Evolutionary conservation across 805 yeast genomes (phyloP).

Genomic region (Barnettozyma populi): DNA sequence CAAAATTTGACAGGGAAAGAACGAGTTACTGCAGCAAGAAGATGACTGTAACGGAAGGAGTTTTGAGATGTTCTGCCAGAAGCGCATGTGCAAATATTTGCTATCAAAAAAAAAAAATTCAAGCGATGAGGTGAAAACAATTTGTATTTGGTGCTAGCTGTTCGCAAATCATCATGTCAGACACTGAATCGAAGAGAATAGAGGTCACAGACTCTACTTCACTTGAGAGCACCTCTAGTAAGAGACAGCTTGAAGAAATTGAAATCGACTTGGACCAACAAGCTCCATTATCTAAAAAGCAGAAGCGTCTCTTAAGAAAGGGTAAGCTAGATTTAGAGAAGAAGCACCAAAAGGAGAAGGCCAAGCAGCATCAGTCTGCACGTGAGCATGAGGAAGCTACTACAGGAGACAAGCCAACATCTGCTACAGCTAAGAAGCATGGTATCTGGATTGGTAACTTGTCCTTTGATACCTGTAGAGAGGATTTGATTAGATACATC

Average conservation of each 20-base stretch:
- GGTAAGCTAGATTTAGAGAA: slow-evolving; percentile 62
- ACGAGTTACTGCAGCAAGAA: too few relatives aligned
- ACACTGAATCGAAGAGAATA: background rate
- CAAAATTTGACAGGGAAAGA: too few relatives aligned
- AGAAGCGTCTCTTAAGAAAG: slow-evolving; percentile 77
- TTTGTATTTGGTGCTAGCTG: background rate
- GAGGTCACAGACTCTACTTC: background rate
- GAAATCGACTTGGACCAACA: slow-evolving; percentile 66
- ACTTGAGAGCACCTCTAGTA: slow-evolving; percentile 8
- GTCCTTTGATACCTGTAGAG: slow-evolving; percentile 75
- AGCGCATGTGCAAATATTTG: background rate
- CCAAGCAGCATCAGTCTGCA: slow-evolving; percentile 19
- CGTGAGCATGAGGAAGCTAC: slow-evolving; percentile 1
- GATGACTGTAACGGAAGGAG: too few relatives aligned
- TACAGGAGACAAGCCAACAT: slow-evolving; percentile 28
- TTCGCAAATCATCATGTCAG: background rate
- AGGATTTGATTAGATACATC: slow-evolving; percentile 64
- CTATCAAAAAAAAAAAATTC: too few relatives aligned
- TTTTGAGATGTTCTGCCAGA: too few relatives aligned
- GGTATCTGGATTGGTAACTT: slow-evolving; percentile 96
- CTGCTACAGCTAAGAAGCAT: slow-evolving; percentile 34
- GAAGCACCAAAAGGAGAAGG: slow-evolving; percentile 36
- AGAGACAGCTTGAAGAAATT: slow-evolving; percentile 35
- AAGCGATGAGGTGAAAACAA: background rate
- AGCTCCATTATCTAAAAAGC: slow-evolving; percentile 86